Percentiles rank a stretch among this genome's conserved stretches.
These are phyloP conservation scores for Calcarisporium arbuscula DNA, from an alignment of 2,329 filamentous ascomycete genomes.

Conservation along the genomic window DNA sequence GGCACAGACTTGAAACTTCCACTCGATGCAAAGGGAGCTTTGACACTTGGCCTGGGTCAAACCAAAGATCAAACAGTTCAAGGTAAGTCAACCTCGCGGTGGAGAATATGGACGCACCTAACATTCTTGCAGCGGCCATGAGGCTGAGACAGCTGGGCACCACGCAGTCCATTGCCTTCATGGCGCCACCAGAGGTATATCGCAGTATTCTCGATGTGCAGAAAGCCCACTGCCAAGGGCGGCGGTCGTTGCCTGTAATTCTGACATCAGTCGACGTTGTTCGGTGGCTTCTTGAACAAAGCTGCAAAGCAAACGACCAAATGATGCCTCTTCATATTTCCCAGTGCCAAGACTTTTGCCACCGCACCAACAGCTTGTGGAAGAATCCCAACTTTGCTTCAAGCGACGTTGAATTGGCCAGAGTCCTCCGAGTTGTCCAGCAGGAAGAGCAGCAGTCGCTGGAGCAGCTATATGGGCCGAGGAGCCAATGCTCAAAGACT, in stretches of 20 bases:
- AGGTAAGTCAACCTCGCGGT: slow-evolving; percentile 29
- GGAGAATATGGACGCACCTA: background rate
- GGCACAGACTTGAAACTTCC: slow-evolving; percentile 56
- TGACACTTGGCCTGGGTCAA: slow-evolving; percentile 50
- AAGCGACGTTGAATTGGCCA: slow-evolving; percentile 22
- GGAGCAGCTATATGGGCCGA: slow-evolving; percentile 47
- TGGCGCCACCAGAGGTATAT: slow-evolving; percentile 54
- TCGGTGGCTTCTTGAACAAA: slow-evolving; percentile 58
- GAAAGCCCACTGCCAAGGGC: too few relatives aligned
- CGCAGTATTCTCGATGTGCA: slow-evolving; percentile 49
- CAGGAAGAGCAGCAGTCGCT: slow-evolving; percentile 52
- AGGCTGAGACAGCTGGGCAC: slow-evolving; percentile 51
- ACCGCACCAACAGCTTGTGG: slow-evolving; percentile 42
- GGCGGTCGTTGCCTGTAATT: too few relatives aligned
- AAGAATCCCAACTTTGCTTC: slow-evolving; percentile 35
- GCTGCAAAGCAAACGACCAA: slow-evolving; percentile 53
- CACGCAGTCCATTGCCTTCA: slow-evolving; percentile 49
- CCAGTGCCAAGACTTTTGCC: slow-evolving; percentile 56
- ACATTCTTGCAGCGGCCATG: slow-evolving; percentile 49
- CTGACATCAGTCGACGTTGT: slow-evolving; percentile 30
- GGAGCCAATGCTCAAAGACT: slow-evolving; percentile 8
- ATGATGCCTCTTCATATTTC: slow-evolving; percentile 51
- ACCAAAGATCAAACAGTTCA: slow-evolving; percentile 58
- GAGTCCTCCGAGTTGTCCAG: slow-evolving; percentile 21
- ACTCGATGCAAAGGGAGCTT: slow-evolving; percentile 35